phyloP scores from a whole-genome alignment of 2,329 filamentous ascomycete species.

The Aspergillus pseudoviridinutans region DNA sequence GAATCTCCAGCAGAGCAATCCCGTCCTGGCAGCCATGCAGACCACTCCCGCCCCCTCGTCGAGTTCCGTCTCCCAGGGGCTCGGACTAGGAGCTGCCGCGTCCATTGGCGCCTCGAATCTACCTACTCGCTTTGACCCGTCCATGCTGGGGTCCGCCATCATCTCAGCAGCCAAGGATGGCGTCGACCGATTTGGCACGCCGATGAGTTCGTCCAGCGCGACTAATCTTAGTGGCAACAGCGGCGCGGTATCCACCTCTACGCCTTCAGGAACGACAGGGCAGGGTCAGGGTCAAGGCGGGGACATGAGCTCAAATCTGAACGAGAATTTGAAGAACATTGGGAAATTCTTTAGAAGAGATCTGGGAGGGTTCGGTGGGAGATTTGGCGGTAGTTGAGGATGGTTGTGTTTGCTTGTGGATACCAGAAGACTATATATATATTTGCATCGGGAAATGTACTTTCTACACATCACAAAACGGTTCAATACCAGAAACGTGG shows the following conservation, averaged over 20 bases:
- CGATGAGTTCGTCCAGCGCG: constrained; percentile 39
- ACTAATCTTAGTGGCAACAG: constrained; percentile 22
- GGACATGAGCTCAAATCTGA: constrained; percentile 58
- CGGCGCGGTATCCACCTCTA: constrained; percentile 17
- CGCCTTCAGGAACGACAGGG: constrained; percentile 19
- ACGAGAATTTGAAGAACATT: constrained; percentile 92
- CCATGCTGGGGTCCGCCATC: constrained; percentile 78
- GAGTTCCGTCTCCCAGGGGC: constrained; percentile 44
- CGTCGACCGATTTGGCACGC: constrained; percentile 70
- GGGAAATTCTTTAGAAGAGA: constrained; percentile 94
- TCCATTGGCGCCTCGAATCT: constrained; percentile 44
- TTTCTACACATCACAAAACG: background rate
- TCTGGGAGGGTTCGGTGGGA: constrained; percentile 68
- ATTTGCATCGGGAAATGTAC: background rate
- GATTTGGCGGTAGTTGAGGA: constrained; percentile 53
- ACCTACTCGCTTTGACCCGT: constrained; percentile 69
- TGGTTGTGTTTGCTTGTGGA: background rate
- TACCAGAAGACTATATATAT: background rate
- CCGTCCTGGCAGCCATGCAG: constrained; percentile 64
- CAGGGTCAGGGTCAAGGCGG: constrained; percentile 20
- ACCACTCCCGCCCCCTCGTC: constrained; percentile 24
- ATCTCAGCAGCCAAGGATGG: constrained; percentile 84
- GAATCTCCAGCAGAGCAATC: constrained; percentile 65
- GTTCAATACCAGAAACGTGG: background rate
- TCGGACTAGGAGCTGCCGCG: constrained; percentile 42